Percentiles rank a stretch among this genome's conserved stretches.
Evolutionary conservation across 2,329 filamentous ascomycete genomes (phyloP).

Genomic region (Didymella sp.): DNA sequence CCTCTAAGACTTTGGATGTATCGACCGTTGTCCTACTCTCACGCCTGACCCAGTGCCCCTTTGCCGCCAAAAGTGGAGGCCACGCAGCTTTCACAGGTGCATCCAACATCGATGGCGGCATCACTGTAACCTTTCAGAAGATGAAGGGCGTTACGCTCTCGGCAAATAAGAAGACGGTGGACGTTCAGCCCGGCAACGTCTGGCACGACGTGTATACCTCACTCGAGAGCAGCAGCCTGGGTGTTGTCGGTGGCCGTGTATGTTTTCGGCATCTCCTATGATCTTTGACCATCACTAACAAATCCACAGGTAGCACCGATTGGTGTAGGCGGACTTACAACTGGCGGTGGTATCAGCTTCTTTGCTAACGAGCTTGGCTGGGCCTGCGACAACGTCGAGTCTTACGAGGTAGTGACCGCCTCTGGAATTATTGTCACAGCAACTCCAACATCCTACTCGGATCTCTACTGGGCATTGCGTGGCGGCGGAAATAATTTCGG

Average conservation of each 20-base stretch:
- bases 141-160: conserved; percentile 40
- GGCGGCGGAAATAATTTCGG: conserved; percentile 40
- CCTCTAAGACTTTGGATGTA: conserved; percentile 20
- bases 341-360: conserved; percentile 38
- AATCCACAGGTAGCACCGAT: conserved; percentile 38
- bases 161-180: conserved; percentile 32
- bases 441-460: conserved; percentile 12
- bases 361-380: conserved; percentile 24
- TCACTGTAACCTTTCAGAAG: conserved; percentile 52
- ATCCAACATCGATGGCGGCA: conserved; percentile 52
- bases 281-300: not conserved
- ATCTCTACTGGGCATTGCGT: conserved; percentile 43
- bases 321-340: conserved; percentile 43
- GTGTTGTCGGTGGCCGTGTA: conserved; percentile 38
- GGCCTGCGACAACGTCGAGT: conserved; percentile 32
- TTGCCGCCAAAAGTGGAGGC: conserved; percentile 55
- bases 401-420: conserved; percentile 46
- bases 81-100: conserved; percentile 50
- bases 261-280: not conserved
- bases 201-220: conserved; percentile 36
- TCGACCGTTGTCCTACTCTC: conserved; percentile 25
- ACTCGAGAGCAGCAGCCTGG: conserved; percentile 30
- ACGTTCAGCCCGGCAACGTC: conserved; percentile 42
- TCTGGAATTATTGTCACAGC: conserved; percentile 33
- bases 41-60: conserved; percentile 37